A percentile compares a stretch with the other conserved stretches of the same genome.
Conservation (phyloP, 495 filamentous ascomycete species). For the Copromyces sp. region DNA sequence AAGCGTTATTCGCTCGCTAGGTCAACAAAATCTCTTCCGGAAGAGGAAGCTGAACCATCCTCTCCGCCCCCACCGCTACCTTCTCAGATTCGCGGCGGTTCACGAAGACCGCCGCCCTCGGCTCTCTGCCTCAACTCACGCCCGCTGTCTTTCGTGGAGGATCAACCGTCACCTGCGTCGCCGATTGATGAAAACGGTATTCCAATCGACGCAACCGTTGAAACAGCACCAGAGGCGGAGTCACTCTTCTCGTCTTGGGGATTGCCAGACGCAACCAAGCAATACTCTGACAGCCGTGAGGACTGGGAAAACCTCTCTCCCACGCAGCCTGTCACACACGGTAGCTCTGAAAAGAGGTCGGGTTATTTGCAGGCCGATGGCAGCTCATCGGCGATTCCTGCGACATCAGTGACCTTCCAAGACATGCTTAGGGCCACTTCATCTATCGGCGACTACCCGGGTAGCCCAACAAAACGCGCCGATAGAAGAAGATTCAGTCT, state of each 20-base stretch:
- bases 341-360: neutral
- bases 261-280: neutral
- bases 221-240: constrained; percentile 15
- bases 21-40: constrained; percentile 7
- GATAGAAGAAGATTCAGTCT: constrained; percentile 16
- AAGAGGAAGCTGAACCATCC: constrained; percentile 1
- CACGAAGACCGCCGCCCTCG: constrained; percentile 32
- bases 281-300: neutral
- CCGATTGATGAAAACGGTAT: neutral
- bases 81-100: constrained; percentile 6
- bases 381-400: neutral
- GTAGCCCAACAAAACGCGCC: constrained; percentile 1
- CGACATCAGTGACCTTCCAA: neutral
- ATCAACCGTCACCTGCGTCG: constrained; percentile 34
- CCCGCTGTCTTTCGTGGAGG: constrained; percentile 39
- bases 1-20: constrained; percentile 32
- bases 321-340: neutral
- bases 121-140: constrained; percentile 30
- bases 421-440: constrained; percentile 12
- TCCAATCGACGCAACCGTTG: neutral
- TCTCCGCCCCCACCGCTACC: constrained; percentile 1
- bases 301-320: neutral
- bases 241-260: constrained; percentile 19
- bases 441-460: constrained; percentile 14
- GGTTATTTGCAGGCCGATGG: neutral